These are phyloP conservation scores for Tirmania nivea DNA, from an alignment of 495 filamentous ascomycete species.

Conservation along the genomic window DNA sequence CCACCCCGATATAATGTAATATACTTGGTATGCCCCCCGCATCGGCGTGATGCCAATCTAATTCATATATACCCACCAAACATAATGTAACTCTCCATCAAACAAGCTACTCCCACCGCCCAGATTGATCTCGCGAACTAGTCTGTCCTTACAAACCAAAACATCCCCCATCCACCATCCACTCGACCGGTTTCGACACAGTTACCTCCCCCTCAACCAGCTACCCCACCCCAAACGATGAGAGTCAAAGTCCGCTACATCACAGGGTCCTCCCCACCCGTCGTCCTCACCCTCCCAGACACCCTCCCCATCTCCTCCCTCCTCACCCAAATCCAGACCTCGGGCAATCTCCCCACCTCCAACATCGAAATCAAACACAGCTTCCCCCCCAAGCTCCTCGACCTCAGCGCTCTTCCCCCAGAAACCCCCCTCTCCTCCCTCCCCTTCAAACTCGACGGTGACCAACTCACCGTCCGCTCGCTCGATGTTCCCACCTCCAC, in stretches of 20 bases:
- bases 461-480: conserved; percentile 46
- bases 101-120: too few relatives aligned
- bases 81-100: too few relatives aligned
- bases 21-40: too few relatives aligned
- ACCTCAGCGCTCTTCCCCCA: conserved; percentile 29
- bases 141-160: too few relatives aligned
- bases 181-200: too few relatives aligned
- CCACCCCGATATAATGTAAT: too few relatives aligned
- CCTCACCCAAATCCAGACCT: conserved; percentile 8
- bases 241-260: conserved; percentile 17
- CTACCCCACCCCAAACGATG: conserved; percentile 3
- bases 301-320: conserved; percentile 11
- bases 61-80: too few relatives aligned
- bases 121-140: too few relatives aligned
- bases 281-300: conserved; percentile 12
- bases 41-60: too few relatives aligned
- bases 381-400: conserved; percentile 55
- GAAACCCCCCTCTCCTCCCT: conserved; percentile 30
- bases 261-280: conserved; percentile 4
- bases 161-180: too few relatives aligned
- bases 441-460: conserved; percentile 52
- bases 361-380: conserved; percentile 64
- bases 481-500: neutral
- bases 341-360: neutral
- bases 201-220: neutral